A percentile compares a stretch with the other conserved stretches of the same genome.
These are phyloP conservation scores for Gynochthodes officinalis DNA, from an alignment of 257 asterid species.

Conservation along the genomic window DNA sequence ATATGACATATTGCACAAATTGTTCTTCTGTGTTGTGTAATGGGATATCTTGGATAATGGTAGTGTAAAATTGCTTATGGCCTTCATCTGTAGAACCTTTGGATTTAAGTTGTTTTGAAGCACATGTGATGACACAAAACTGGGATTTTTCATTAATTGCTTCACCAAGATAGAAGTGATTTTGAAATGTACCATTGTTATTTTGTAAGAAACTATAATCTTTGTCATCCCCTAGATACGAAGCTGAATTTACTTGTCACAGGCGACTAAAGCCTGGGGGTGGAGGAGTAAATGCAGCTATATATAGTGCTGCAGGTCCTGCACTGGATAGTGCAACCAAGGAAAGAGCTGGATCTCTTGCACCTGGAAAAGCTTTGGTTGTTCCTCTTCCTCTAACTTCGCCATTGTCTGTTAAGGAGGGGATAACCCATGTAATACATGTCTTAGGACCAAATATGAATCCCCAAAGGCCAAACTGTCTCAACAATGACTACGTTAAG, in stretches of 20 bases:
- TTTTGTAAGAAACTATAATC: constrained; percentile 11
- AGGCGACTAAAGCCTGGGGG: constrained; percentile 92
- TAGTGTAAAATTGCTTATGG: not conserved
- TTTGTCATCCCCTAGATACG: constrained; percentile 19
- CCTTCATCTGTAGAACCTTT: not conserved
- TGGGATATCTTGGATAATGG: too few relatives aligned
- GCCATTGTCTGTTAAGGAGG: constrained; percentile 64
- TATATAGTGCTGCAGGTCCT: constrained; percentile 76
- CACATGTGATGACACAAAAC: not conserved
- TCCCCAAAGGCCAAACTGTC: constrained; percentile 79
- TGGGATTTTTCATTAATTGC: not conserved
- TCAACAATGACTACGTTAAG: constrained; percentile 56
- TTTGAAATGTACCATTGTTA: not conserved
- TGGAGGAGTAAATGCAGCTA: constrained; percentile 94
- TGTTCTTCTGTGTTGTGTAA: not conserved
- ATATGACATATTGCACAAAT: not conserved
- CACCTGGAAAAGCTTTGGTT: constrained; percentile 64
- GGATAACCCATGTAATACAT: constrained; percentile 84
- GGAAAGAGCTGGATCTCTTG: constrained; percentile 56
- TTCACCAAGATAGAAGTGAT: not conserved
- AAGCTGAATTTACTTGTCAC: constrained; percentile 39
- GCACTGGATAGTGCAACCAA: constrained; percentile 74
- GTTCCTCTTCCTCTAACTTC: constrained; percentile 79
- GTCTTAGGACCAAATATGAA: constrained; percentile 99
- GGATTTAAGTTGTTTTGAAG: not conserved